Base-by-base conservation (phyloP, 495 filamentous ascomycete species). In the Pseudotulostoma volvatum region DNA sequence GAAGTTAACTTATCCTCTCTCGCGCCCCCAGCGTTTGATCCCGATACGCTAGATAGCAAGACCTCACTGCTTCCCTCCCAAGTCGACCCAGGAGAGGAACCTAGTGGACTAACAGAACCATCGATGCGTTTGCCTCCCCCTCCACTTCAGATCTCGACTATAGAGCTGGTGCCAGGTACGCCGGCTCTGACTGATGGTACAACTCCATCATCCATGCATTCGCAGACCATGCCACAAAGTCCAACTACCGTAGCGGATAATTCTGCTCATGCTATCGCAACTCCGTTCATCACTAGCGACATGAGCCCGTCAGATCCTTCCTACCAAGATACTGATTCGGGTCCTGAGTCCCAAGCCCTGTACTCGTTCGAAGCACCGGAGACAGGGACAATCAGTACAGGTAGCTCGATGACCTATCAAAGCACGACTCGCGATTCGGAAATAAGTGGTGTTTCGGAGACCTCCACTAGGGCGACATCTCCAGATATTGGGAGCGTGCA, bases 381-480 rank as follows among this genome's bases (percentile, higher is more conserved):
- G 19, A 28, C 23, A 11, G 56, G 56, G 30, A 47, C 63, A 7
- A 64, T 68, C 14, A 73, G 71, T 51, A 68, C 67, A 31, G 74
- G 67, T 18, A 74, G 76, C 44, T 79, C 71, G 49, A 82, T 76
- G 56, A 90, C 81, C 1, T 84, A 81, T 49, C 66, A 76, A 39
- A 81, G 78, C 57, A 73, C 71, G 49, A 61, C 73, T 34, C 76
- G 81, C 23, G 81, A 84, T 45, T 93, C 85, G 1, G 84, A 88
- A 49, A 74, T 76, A 45, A 90, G 82, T 50, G 67, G 79, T 30
- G 52, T 87, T 4, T 93, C 87, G 7, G 76, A 77, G 50, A 74
- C 74, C 2, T 96, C 88, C 11, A 95, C 88, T 1, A 68, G 86
- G 34, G 86, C 87, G 30, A 94, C 87, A 19, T 93, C 85, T 0